These are phyloP conservation scores for Penicillium sp. DNA, from an alignment of 2,329 filamentous ascomycete genomes.

Conservation along the genomic window DNA sequence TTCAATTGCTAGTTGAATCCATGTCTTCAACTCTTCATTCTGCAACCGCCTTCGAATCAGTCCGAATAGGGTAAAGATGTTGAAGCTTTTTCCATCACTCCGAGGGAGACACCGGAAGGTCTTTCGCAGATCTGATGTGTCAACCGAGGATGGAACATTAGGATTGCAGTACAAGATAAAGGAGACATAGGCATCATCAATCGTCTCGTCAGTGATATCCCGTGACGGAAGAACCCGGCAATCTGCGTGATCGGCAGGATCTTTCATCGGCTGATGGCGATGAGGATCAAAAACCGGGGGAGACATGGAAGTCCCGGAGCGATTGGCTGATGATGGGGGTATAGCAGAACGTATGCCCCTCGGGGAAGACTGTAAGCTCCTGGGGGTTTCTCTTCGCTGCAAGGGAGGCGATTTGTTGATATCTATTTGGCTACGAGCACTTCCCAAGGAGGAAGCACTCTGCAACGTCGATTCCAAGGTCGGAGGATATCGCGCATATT, in stretches of 20 bases:
- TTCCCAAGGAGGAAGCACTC: conserved; percentile 40
- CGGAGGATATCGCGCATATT: conserved; percentile 41
- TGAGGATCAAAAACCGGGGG: conserved; percentile 38
- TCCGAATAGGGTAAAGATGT: conserved; percentile 72
- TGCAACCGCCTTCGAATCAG: conserved; percentile 73
- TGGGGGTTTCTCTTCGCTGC: conserved; percentile 40
- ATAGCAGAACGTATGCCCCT: conserved; percentile 32
- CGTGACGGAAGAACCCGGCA: conserved; percentile 62
- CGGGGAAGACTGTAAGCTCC: conserved; percentile 42
- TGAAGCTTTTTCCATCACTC: conserved; percentile 84
- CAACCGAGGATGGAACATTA: conserved; percentile 66
- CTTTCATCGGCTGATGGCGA: conserved; percentile 31
- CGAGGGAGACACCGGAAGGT: conserved; percentile 78
- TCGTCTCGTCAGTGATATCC: conserved; percentile 65
- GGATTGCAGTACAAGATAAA: conserved; percentile 95
- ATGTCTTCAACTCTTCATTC: conserved; percentile 82
- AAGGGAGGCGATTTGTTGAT: conserved; percentile 39
- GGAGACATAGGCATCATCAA: conserved; percentile 77
- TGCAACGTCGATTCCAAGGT: conserved; percentile 37
- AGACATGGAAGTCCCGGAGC: conserved; percentile 42
- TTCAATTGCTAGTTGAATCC: conserved; percentile 81
- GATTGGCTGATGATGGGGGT: conserved; percentile 29
- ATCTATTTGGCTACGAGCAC: conserved; percentile 34
- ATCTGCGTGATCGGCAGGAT: conserved; percentile 45
- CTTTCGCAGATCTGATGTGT: conserved; percentile 70